Conservation (phyloP, 805 yeast species). For the Cyberlindnera meyerae region DNA sequence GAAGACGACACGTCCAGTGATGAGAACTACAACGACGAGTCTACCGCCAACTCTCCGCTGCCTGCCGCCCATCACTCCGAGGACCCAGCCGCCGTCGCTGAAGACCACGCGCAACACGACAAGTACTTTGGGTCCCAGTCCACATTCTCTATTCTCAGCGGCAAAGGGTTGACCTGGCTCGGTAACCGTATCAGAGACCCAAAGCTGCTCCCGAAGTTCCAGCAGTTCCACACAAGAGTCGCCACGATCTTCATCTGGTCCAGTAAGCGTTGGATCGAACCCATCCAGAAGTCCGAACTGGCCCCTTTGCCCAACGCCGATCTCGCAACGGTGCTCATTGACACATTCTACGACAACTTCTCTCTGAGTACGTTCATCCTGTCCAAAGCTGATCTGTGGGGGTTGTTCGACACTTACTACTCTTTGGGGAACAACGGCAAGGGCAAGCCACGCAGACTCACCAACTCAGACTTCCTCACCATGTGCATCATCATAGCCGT, state of each 20-base stretch:
- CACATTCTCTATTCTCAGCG: constrained; percentile 35
- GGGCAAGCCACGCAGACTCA: constrained; percentile 5
- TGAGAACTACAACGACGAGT: not conserved
- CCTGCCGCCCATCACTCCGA: not conserved
- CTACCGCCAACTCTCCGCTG: not conserved
- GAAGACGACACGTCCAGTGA: constrained; percentile 2
- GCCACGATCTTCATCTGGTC: constrained; percentile 18
- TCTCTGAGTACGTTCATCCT: constrained; percentile 10
- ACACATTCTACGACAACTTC: constrained; percentile 10
- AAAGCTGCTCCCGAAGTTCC: constrained; percentile 20
- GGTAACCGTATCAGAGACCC: constrained; percentile 19
- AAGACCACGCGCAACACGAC: constrained; percentile 2
- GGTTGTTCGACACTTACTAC: constrained; percentile 20
- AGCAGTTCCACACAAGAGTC: constrained; percentile 19
- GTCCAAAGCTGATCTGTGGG: constrained; percentile 14
- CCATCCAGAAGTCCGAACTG: constrained; percentile 26
- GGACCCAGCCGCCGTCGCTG: not conserved
- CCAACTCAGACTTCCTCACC: constrained; percentile 30
- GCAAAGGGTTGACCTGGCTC: constrained; percentile 39
- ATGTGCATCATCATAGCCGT: constrained; percentile 28
- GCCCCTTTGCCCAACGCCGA: constrained; percentile 30
- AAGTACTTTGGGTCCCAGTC: constrained; percentile 23
- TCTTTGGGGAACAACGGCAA: constrained; percentile 5
- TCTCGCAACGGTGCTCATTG: constrained; percentile 16
- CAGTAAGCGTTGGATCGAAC: constrained; percentile 31